These are phyloP conservation scores for Fraxinus velutina DNA, from an alignment of 305 asterid genomes.

Conservation along the genomic window DNA sequence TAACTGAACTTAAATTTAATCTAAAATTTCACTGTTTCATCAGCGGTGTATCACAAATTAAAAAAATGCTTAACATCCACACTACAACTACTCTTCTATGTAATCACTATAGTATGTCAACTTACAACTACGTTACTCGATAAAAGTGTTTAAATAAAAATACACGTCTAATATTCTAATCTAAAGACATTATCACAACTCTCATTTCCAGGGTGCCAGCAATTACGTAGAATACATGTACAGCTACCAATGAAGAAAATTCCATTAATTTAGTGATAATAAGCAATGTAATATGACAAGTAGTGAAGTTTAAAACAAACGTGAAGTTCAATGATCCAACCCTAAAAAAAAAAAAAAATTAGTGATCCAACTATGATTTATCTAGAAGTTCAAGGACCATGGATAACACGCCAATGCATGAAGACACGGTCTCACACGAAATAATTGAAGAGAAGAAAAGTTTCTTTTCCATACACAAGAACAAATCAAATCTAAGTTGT, in stretches of 20 bases:
- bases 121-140: background rate
- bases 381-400: background rate
- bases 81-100: background rate
- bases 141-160: background rate
- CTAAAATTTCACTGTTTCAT: background rate
- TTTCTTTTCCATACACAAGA: background rate
- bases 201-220: background rate
- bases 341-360: too few species aligned
- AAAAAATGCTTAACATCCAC: background rate
- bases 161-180: background rate
- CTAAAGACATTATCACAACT: background rate
- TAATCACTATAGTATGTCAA: background rate
- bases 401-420: background rate
- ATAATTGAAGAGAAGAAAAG: background rate
- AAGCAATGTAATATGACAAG: background rate
- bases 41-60: background rate
- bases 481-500: background rate
- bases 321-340: background rate
- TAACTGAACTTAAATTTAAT: too few species aligned
- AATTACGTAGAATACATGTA: background rate
- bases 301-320: too few species aligned
- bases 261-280: background rate
- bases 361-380: background rate
- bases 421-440: background rate
- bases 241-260: background rate